Percentiles rank a stretch among this genome's conserved stretches.
phyloP scores from a whole-genome alignment of 2,329 filamentous ascomycete genomes.

The Epichloe sp. region DNA sequence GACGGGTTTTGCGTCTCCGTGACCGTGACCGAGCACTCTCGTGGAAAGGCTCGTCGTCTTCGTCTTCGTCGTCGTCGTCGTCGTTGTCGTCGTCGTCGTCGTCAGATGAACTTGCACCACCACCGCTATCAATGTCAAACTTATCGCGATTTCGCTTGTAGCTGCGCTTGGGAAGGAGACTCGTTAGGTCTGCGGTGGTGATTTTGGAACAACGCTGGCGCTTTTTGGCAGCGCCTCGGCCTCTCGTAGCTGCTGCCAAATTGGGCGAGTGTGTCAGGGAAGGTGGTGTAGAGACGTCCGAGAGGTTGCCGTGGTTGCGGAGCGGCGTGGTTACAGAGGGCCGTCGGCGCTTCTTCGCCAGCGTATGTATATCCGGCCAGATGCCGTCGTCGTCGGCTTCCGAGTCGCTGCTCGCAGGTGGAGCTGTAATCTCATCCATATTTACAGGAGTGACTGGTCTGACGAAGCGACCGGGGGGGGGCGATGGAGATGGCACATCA shows the following conservation, averaged over 20 bases:
- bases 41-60: constrained; percentile 42
- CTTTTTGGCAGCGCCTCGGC: constrained; percentile 16
- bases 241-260: constrained; percentile 21
- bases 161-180: constrained; percentile 39
- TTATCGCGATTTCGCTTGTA: constrained; percentile 26
- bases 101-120: constrained; percentile 34
- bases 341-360: constrained; percentile 33
- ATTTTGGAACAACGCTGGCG: constrained; percentile 28
- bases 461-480: constrained; percentile 14
- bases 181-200: constrained; percentile 41
- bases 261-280: constrained; percentile 56
- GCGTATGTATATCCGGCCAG: constrained; percentile 39
- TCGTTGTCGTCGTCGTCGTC: constrained; percentile 35
- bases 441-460: constrained; percentile 31
- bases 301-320: constrained; percentile 26
- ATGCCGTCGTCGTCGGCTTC: constrained; percentile 28
- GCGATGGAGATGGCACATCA: constrained; percentile 23
- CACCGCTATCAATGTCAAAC: constrained; percentile 30
- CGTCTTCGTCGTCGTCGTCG: constrained; percentile 34
- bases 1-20: constrained; percentile 19
- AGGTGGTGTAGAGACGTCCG: constrained; percentile 48
- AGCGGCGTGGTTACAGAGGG: constrained; percentile 24
- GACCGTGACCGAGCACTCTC: constrained; percentile 22
- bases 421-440: constrained; percentile 38
- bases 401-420: constrained; percentile 40